These are phyloP conservation scores for Colletotrichum sp. DNA, from an alignment of 2,329 filamentous ascomycete genomes.

Conservation along the genomic window DNA sequence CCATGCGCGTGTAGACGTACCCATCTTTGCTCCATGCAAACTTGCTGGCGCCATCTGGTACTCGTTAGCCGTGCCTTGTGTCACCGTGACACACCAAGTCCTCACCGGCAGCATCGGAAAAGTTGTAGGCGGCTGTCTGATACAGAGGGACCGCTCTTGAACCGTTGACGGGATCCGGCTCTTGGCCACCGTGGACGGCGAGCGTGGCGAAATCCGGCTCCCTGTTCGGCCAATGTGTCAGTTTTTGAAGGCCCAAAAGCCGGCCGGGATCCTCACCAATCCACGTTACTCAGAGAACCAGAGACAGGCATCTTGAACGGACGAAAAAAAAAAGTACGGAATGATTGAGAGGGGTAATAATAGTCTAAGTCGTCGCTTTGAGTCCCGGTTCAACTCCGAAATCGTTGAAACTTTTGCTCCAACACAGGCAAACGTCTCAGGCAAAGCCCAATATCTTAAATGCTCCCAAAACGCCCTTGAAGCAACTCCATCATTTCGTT, in stretches of 20 bases:
- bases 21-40: slow-evolving; percentile 60
- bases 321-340: not conserved
- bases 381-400: not conserved
- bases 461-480: not conserved
- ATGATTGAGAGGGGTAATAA: slow-evolving; percentile 10
- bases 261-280: slow-evolving; percentile 30
- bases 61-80: not conserved
- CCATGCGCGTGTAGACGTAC: slow-evolving; percentile 92
- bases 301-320: slow-evolving; percentile 31
- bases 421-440: not conserved
- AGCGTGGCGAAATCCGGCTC: slow-evolving; percentile 25
- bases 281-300: slow-evolving; percentile 35
- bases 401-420: not conserved
- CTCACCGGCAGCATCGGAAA: slow-evolving; percentile 21
- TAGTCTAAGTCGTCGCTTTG: slow-evolving; percentile 7
- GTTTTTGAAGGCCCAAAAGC: slow-evolving; percentile 5
- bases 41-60: slow-evolving; percentile 38
- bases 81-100: not conserved
- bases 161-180: slow-evolving; percentile 81
- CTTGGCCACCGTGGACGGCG: slow-evolving; percentile 55
- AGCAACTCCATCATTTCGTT: slow-evolving; percentile 4
- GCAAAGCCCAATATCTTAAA: slow-evolving; percentile 13
- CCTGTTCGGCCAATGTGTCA: slow-evolving; percentile 5
- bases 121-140: slow-evolving; percentile 67
- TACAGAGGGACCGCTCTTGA: slow-evolving; percentile 95